Evolutionary conservation across 495 filamentous ascomycete genomes (phyloP), one percentile per base, ranked within the genome.

Genomic region (Hypoxylon subgilvum): DNA sequence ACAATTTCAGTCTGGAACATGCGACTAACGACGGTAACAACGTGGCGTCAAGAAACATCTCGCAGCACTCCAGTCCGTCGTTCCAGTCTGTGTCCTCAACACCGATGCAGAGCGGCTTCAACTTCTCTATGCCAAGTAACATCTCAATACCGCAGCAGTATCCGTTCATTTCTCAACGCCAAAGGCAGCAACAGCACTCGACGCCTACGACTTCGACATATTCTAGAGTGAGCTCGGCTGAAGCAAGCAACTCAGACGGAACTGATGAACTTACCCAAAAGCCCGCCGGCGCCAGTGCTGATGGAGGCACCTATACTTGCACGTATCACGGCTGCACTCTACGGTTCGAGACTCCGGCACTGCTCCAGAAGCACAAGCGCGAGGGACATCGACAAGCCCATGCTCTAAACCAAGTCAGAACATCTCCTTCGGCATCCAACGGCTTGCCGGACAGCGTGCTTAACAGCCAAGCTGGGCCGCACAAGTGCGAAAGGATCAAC

Each of bases 281-380:
- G 36, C 90, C 91, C 3, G 67, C 72, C 2, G 79, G 86, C 25
- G 84, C 88, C 1, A 79, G 76, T 9, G 88, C 93, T 0, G 88
- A 93, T 63, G 81, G 85, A 22, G 94, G 93, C 9, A 95, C 91
- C 1, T 98, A 97, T 79, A 92, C 91, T 14, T 98, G 95, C 72
- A 95, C 91, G 10, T 95, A 96, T 64, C 91, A 92, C 70, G 90
- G 90, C 40, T 98, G 94, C 69, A 86, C 87, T 0, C 81, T 84
- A 49, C 90, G 94, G 49, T 98, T 98, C 68, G 89, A 95, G 51
- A 88, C 89, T 5, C 88, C 90, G 8, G 80, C 84, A 18, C 87
- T 91, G 69, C 83, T 98, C 18, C 91, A 97, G 70, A 93, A 92
- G 73, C 94, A 98, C 79, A 96, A 96, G 77, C 88, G 91, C 16